Evolutionary conservation across 2,329 filamentous ascomycete species (phyloP).

Genomic region (Hypoxylon sp.): DNA sequence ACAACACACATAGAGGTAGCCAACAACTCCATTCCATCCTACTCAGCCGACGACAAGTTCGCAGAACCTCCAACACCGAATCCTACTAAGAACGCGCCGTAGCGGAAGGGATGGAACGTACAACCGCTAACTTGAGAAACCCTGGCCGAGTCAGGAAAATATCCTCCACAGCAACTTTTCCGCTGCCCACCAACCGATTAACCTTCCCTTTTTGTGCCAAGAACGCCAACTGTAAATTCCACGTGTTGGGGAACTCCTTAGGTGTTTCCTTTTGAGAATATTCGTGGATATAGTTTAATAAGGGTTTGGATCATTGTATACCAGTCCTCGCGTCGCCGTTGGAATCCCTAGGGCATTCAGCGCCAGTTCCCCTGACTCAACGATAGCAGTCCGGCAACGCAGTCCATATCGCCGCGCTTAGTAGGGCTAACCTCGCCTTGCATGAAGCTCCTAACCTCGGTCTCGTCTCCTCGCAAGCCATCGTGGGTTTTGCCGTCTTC

Average conservation of each 20-base stretch:
- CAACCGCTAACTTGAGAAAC: slow-evolving; percentile 5
- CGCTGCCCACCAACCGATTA: slow-evolving; percentile 9
- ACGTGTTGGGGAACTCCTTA: background rate
- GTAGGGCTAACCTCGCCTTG: slow-evolving; percentile 74
- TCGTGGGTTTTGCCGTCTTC: slow-evolving; percentile 45
- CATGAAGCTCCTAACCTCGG: slow-evolving; percentile 81
- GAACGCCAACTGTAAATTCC: slow-evolving; percentile 26
- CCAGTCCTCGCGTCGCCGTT: background rate
- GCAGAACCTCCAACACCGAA: background rate
- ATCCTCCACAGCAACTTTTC: slow-evolving; percentile 27
- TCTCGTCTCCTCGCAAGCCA: slow-evolving; percentile 62
- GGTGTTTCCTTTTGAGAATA: background rate
- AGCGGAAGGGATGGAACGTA: slow-evolving; percentile 6
- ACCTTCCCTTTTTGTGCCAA: background rate
- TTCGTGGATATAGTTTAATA: slow-evolving; percentile 1
- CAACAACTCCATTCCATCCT: slow-evolving; percentile 11
- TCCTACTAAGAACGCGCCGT: slow-evolving; percentile 6
- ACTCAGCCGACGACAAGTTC: background rate
- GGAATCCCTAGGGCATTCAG: slow-evolving; percentile 57
- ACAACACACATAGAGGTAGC: slow-evolving; percentile 5
- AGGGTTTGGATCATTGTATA: slow-evolving; percentile 5
- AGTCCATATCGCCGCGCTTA: slow-evolving; percentile 87
- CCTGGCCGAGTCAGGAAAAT: background rate
- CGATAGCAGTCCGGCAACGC: slow-evolving; percentile 88
- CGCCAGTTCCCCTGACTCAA: slow-evolving; percentile 94